phyloP scores from a whole-genome alignment of 1,139 yeast species.

The Barnettozyma hawaiiensis region DNA sequence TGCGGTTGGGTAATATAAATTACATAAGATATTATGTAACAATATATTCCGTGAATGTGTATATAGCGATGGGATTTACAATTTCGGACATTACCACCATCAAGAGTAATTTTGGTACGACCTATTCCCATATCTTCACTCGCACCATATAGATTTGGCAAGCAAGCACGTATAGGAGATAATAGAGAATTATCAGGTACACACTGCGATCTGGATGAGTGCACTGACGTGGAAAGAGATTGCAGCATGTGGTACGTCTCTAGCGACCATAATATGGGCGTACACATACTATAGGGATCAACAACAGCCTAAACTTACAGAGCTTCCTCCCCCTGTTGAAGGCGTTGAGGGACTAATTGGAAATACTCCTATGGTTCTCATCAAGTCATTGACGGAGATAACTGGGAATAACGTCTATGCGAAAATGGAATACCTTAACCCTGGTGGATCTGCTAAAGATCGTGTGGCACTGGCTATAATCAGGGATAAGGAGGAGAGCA shows the following conservation, averaged over 20 bases:
- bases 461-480: slow-evolving; percentile 87
- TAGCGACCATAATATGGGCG: slow-evolving; percentile 13
- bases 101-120: no score
- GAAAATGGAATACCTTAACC: slow-evolving; percentile 79
- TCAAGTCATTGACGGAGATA: slow-evolving; percentile 62
- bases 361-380: slow-evolving; percentile 78
- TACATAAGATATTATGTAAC: no score
- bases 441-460: slow-evolving; percentile 96
- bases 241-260: slow-evolving; percentile 19
- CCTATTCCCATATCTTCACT: no score
- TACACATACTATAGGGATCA: slow-evolving; percentile 3
- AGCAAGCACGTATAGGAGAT: no score
- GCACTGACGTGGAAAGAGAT: slow-evolving; percentile 23
- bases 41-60: no score
- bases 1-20: no score
- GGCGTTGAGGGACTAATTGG: slow-evolving; percentile 72
- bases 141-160: no score
- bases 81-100: no score
- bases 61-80: no score
- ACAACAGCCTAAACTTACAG: slow-evolving; percentile 11
- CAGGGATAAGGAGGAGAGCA: slow-evolving; percentile 55
- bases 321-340: slow-evolving; percentile 24
- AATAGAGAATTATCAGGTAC: not conserved
- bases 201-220: not conserved
- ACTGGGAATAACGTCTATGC: slow-evolving; percentile 87